Conservation (phyloP, 768 basidiomycete genomes). For the Suillus ampliporus region DNA sequence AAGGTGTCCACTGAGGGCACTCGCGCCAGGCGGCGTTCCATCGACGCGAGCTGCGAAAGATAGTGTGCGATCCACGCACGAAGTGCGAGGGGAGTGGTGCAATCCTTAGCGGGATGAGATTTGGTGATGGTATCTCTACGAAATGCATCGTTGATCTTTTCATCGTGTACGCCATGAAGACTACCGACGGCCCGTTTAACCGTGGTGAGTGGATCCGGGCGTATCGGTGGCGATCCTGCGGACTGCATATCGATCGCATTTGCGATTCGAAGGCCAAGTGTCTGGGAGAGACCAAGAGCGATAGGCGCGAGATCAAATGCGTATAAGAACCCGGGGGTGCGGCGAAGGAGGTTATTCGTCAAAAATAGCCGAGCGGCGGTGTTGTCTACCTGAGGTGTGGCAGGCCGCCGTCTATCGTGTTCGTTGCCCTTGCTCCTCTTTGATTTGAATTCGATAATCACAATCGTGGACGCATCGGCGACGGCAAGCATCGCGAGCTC, state of each 20-base stretch:
- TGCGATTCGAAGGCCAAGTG: constrained; percentile 38
- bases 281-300: constrained; percentile 38
- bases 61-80: constrained; percentile 41
- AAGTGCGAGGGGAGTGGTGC: constrained; percentile 30
- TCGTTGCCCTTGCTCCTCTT: constrained; percentile 38
- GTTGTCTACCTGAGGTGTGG: constrained; percentile 10
- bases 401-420: constrained; percentile 34
- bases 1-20: constrained; percentile 34
- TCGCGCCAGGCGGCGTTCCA: constrained; percentile 27
- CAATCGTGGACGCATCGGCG: constrained; percentile 31
- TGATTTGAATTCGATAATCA: constrained; percentile 31
- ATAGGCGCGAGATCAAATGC: constrained; percentile 37
- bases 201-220: constrained; percentile 25
- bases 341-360: constrained; percentile 33
- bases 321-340: constrained; percentile 32
- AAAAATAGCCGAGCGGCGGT: constrained; percentile 32
- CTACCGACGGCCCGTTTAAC: constrained; percentile 21
- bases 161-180: constrained; percentile 8
- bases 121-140: neutral
- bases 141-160: constrained; percentile 26
- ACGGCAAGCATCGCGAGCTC: constrained; percentile 32
- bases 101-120: neutral
- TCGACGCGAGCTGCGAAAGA: constrained; percentile 25
- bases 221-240: constrained; percentile 16
- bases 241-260: constrained; percentile 39